These are phyloP conservation scores for Vigna radiata DNA, from an alignment of 306 rosid genomes.

Conservation along the genomic window DNA sequence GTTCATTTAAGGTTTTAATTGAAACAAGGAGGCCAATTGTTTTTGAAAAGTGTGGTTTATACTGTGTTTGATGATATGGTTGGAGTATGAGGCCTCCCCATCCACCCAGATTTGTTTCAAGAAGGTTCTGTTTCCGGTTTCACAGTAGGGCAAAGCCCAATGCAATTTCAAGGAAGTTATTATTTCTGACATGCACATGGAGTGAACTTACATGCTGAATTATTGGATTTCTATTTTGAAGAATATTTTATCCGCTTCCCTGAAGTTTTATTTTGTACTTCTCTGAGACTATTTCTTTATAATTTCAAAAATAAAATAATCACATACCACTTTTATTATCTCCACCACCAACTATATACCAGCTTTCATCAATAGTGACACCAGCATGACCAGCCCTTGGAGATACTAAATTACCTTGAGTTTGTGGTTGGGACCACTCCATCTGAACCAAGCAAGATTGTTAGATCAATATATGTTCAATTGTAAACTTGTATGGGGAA, in stretches of 20 bases:
- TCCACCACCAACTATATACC: slow-evolving; percentile 98
- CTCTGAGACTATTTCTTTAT: slow-evolving; percentile 17
- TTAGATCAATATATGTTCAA: slow-evolving; percentile 38
- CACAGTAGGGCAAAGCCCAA: neutral
- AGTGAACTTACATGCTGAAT: slow-evolving; percentile 28
- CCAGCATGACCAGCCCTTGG: slow-evolving; percentile 99
- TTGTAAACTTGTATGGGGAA: slow-evolving; percentile 35
- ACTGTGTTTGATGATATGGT: slow-evolving; percentile 30
- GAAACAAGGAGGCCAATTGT: slow-evolving; percentile 31
- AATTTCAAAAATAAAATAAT: neutral
- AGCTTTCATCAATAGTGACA: slow-evolving; percentile 70
- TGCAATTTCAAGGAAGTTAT: slow-evolving; percentile 22
- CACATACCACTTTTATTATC: slow-evolving; percentile 85
- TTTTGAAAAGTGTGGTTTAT: slow-evolving; percentile 27
- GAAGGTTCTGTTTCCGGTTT: slow-evolving; percentile 28
- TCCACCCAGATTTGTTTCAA: slow-evolving; percentile 26
- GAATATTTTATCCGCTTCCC: slow-evolving; percentile 16
- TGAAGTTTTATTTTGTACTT: slow-evolving; percentile 24
- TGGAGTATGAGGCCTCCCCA: slow-evolving; percentile 12
- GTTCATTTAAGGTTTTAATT: slow-evolving; percentile 35
- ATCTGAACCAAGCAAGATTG: slow-evolving; percentile 56
- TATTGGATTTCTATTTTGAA: slow-evolving; percentile 32
- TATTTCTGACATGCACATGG: slow-evolving; percentile 30
- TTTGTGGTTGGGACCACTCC: slow-evolving; percentile 98
- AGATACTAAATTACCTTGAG: slow-evolving; percentile 81